Evolutionary conservation across 1,139 yeast species (phyloP).

Genomic region (Saccharomyces hybrid): DNA sequence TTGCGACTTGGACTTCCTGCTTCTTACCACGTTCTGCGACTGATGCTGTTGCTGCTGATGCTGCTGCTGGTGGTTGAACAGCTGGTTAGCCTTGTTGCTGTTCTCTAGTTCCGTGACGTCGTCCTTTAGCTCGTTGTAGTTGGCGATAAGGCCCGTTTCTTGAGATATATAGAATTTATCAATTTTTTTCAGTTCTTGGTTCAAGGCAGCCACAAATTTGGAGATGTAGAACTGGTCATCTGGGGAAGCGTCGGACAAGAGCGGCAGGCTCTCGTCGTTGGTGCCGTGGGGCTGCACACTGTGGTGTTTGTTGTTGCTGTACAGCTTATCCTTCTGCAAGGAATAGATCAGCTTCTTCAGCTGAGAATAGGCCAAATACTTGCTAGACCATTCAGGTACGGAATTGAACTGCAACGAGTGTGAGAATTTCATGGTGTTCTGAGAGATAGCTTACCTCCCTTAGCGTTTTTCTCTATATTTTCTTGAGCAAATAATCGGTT

Average conservation of each 20-base stretch:
- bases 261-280: slow-evolving; percentile 6
- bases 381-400: slow-evolving; percentile 73
- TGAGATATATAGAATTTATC: slow-evolving; percentile 53
- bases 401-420: slow-evolving; percentile 71
- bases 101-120: slow-evolving; percentile 36
- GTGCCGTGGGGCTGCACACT: not conserved
- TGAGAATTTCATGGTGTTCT: slow-evolving; percentile 54
- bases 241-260: slow-evolving; percentile 10
- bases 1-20: slow-evolving; percentile 8
- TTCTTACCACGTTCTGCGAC: slow-evolving; percentile 10
- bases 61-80: not conserved
- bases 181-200: slow-evolving; percentile 51
- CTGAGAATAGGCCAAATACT: slow-evolving; percentile 65
- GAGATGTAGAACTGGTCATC: slow-evolving; percentile 14
- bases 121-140: slow-evolving; percentile 42
- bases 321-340: slow-evolving; percentile 52
- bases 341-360: slow-evolving; percentile 59
- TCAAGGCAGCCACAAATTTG: slow-evolving; percentile 43
- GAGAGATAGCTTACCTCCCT: not conserved
- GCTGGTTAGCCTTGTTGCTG: slow-evolving; percentile 14
- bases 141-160: slow-evolving; percentile 44
- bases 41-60: slow-evolving; percentile 7
- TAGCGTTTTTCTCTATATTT: not conserved
- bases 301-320: slow-evolving; percentile 11
- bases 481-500: no score